Evolutionary conservation across 1,139 yeast species (phyloP).

Genomic region (Hansenula anomala): DNA sequence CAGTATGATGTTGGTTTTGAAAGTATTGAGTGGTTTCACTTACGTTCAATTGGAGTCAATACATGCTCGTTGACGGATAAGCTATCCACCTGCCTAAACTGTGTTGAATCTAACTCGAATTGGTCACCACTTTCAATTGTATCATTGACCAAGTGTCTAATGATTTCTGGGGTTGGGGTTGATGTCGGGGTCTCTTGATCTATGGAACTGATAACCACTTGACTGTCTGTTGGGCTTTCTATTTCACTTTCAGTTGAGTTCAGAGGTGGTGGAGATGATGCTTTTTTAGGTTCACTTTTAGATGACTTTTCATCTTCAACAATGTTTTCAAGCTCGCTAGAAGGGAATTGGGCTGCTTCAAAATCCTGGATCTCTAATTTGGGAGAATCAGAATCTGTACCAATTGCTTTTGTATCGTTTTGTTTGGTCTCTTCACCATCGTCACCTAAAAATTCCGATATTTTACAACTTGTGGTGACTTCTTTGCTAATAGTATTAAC

Average conservation of each 20-base stretch:
- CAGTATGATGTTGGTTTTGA: no score
- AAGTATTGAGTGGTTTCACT: neutral
- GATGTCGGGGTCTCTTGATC: neutral
- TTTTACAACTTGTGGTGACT: neutral
- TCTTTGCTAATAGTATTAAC: no score
- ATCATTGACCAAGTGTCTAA: slow-evolving; percentile 1
- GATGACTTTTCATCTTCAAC: no score
- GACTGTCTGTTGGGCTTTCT: neutral
- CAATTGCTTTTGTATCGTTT: no score
- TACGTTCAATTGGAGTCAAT: slow-evolving; percentile 2
- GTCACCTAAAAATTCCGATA: neutral
- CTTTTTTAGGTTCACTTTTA: no score
- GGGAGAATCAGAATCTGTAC: no score
- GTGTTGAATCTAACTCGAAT: slow-evolving; percentile 2
- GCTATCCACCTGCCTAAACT: neutral
- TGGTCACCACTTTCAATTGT: neutral
- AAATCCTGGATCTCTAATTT: no score
- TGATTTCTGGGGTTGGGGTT: slow-evolving; percentile 3
- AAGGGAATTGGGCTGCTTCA: no score
- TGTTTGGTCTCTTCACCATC: no score
- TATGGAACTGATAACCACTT: neutral
- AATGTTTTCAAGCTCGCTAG: no score
- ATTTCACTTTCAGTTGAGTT: neutral
- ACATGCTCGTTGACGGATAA: neutral
- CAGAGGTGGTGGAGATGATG: neutral